phyloP scores from a whole-genome alignment of 805 yeast genomes.

The Pichia phayaonensis region DNA sequence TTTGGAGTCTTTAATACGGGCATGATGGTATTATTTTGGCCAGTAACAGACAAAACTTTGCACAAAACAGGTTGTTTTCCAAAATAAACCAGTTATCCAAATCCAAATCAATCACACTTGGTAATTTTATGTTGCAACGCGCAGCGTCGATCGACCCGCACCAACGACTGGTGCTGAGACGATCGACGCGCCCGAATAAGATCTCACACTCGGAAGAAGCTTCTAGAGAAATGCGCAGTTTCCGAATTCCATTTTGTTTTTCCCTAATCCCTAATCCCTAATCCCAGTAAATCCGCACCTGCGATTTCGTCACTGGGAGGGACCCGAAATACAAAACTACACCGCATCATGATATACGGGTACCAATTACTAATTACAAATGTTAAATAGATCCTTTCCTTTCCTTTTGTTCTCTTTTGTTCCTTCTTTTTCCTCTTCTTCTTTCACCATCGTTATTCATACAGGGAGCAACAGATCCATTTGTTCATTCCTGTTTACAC shows the following conservation, averaged over 20 bases:
- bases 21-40: background rate
- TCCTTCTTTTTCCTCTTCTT: background rate
- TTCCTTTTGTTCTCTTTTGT: background rate
- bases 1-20: conserved; percentile 4
- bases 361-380: background rate
- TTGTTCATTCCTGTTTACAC: background rate
- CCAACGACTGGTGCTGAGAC: background rate
- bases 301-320: background rate
- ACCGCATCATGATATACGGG: background rate
- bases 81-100: background rate
- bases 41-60: no score
- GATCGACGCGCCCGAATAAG: no score
- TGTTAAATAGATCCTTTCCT: no score
- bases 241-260: background rate
- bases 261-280: background rate
- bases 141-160: no score
- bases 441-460: background rate
- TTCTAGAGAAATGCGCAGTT: background rate
- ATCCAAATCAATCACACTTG: background rate
- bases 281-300: background rate
- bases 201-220: background rate
- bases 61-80: no score
- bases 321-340: no score
- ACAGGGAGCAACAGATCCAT: background rate
- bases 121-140: no score